Base-by-base conservation (phyloP, 1,284 basidiomycete genomes). In the Waitea zeae region DNA sequence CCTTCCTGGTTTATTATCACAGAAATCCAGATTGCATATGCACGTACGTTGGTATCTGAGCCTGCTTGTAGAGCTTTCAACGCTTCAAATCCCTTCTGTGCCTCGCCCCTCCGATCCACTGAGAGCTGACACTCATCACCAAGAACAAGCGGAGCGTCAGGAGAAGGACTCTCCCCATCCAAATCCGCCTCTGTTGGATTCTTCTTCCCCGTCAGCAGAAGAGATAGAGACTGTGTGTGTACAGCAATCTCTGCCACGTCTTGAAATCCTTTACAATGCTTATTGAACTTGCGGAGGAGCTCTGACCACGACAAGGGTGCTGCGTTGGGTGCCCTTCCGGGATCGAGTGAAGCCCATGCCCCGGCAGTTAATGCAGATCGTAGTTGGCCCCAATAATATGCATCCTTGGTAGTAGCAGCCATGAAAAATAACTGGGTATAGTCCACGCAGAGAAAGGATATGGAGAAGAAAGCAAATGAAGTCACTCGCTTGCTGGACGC, bases 261-360 rank as follows among this genome's bases (percentile, higher is more conserved):
- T 38, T 49, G 44, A 42, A 59, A 68, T 0, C 71, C 70, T 38
- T 49, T 59, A 38, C 77, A 81, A 47, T 92, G 87, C 47, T 90
- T 92, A 46, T 80, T 78, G 62, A 87, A 89, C 52, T 93, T 92
- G 44, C 84, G 65, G 17, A 89, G 56, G 12, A 89, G 65, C 46
- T 88, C 81, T 2, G 67, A 62, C 88, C 87, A 92, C 9, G 71
- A 61, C 19, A 92, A 51, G 5, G 53, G 46, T 0, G 49, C 44
- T 12, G 69, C 76, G 33, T 72, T 72, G 9, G 66, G 67, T 0
- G 70, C 61, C 41, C 67, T 76, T 2, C 73, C 81, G 0, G 83
- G 80, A 19, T 50, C 48, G 1, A 52, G 40, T 1, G 70, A 56
- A 7, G 67, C 54, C 82, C 81, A 86, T 41, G 67, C 57, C 2